phyloP scores from a whole-genome alignment of 345 rosid species.

The Rhodomyrtus tomentosa region DNA sequence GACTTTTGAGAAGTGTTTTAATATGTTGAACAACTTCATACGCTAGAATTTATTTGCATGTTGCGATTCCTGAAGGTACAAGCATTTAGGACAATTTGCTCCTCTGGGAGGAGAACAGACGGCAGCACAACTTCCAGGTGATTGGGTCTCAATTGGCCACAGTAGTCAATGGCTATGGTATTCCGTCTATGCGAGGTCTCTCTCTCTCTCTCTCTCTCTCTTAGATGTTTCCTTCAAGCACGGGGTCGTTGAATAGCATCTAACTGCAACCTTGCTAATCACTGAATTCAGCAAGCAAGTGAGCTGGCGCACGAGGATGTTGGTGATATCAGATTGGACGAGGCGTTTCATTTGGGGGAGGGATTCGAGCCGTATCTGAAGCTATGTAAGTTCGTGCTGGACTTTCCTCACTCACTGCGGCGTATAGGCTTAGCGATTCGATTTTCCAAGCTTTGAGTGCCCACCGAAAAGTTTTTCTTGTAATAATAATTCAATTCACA shows the following conservation, averaged over 20 bases:
- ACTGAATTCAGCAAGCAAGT: conserved; percentile 66
- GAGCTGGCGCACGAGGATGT: conserved; percentile 91
- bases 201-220: not conserved
- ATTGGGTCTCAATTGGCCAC: conserved; percentile 89
- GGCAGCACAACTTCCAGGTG: conserved; percentile 96
- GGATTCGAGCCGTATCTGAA: conserved; percentile 81
- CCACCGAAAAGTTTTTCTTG: not conserved
- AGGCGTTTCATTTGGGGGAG: conserved; percentile 88
- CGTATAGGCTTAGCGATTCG: not conserved
- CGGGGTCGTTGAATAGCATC: not conserved
- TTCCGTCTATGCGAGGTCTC: conserved; percentile 80
- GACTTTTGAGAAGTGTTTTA: not conserved
- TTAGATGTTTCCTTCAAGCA: not conserved
- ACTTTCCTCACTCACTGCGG: not conserved
- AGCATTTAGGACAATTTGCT: conserved; percentile 91
- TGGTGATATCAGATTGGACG: conserved; percentile 83
- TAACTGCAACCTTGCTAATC: not conserved
- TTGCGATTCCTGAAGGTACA: conserved; percentile 39
- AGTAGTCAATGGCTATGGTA: conserved; percentile 98
- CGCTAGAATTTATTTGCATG: not conserved
- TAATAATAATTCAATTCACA: not conserved
- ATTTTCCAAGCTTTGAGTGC: not conserved
- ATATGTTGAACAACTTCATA: not conserved
- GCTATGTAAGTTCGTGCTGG: not conserved
- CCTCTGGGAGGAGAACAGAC: conserved; percentile 98